Evolutionary conservation across 1,284 basidiomycete species (phyloP), one percentile per base, ranked within the genome.

Genomic region (Microbotryomycetes sp.): DNA sequence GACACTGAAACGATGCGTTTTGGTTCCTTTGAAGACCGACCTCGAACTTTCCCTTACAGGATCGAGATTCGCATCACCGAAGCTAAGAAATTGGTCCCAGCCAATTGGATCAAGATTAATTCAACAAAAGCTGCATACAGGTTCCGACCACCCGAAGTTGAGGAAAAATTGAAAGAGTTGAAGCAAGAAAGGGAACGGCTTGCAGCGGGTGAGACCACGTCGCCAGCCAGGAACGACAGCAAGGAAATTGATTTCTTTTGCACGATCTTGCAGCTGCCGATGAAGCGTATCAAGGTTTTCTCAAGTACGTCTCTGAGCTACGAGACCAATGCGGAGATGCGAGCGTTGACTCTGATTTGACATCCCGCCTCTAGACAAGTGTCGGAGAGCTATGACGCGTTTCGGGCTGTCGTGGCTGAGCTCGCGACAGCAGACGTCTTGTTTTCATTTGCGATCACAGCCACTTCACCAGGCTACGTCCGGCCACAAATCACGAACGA

Each of bases 401-500:
- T 96, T 50, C 81, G 89, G 7, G 81, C 86, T 67, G 83, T 82
- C 1, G 85, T 91, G 25, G 85, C 88, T 69, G 85, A 87, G 62
- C 79, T 96, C 25, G 89, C 89, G 1, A 80, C 81, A 1, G 86
- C 86, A n/a, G 89, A 88, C 78, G 93, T 85, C 77, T 80, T 86
- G 62, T 76, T 82, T 71, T 88, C 84, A 75, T 80, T 86, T 54
- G 86, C 84, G 15, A 42, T 53, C 19, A 64, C 67, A 12, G 70
- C 68, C 2, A 31, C 61, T 28, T 53, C 63, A 9, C 83, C 84
- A 16, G 85, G 86, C 67, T 94, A 90, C 70, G 82, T 84, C 42
- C 82, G 83, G 56, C 87, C 87, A 1, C 74, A 80, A 64, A 85
- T 68, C 23, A 48, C 62, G 4, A 15, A 56, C 32, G 65, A 65